Base-by-base conservation (phyloP, 2,329 filamentous ascomycete genomes). In the Colletotrichum agaves region DNA sequence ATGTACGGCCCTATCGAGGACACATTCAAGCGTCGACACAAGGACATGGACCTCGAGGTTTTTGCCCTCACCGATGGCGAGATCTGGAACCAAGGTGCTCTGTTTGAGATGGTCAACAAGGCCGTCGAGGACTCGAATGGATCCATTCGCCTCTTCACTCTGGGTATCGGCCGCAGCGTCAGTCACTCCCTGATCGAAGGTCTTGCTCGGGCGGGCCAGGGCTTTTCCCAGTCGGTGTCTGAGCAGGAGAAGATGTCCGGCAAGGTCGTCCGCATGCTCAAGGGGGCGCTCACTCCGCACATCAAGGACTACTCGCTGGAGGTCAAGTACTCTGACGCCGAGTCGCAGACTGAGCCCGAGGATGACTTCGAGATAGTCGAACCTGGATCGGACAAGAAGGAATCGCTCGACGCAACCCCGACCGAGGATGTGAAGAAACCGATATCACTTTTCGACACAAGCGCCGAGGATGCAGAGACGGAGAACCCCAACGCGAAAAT, bases 211-310 rank as follows among this genome's bases (percentile, higher is more conserved):
- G 83, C 82, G 10, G 87, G 87, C 2, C 84, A 84, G 19, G 87
- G 87, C 3, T 88, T 90, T 67, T 77, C 86, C 0, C 91, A 93
- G 75, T 82, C 85, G 0, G 90, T 93, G 0, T 82, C 81, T 1
- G 78, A 87, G 6, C 79, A 85, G 1, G 91, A 93, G 74, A 88
- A 89, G 73, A 87, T 93, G 77, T 88, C 91, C 72, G 85, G 80
- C 70, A 91, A 91, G 74, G 84, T 93, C 1, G 83, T 93, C 2
- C 85, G 91, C 2, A 93, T 94, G 91, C 80, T 94, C 63, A 92
- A 91, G 74, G 91, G 87, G 0, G 88, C 90, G 0, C 77, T 93
- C 19, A 88, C 86, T 2, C 89, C 90, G 0, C 90, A 93, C 69
- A 81, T 92, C 49, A 84, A 79, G 15, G 85, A 92, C 73, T 92